Evolutionary conservation across 805 yeast genomes (phyloP).

Genomic region (Candida nanaspora): DNA sequence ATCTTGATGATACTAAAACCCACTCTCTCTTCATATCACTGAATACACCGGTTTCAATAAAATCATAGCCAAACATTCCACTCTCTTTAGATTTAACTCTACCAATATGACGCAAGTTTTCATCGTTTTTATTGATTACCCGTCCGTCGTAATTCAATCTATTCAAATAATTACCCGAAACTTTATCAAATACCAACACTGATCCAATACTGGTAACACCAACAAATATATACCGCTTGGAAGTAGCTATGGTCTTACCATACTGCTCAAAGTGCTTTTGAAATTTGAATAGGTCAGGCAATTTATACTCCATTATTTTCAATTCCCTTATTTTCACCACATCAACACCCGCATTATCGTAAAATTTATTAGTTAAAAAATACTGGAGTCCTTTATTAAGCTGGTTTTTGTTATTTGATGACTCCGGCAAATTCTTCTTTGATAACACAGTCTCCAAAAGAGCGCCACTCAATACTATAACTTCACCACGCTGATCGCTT

Average conservation of each 20-base stretch:
- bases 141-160: background rate
- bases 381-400: too few relatives aligned
- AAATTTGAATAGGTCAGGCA: conserved; percentile 14
- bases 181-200: conserved; percentile 29
- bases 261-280: conserved; percentile 32
- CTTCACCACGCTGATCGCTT: conserved; percentile 29
- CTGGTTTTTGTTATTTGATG: too few relatives aligned
- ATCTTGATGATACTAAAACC: conserved; percentile 23
- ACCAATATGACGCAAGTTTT: background rate
- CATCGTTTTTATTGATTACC: background rate
- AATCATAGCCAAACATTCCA: conserved; percentile 21
- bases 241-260: conserved; percentile 28
- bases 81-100: conserved; percentile 15
- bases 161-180: background rate
- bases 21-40: conserved; percentile 12
- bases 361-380: too few relatives aligned
- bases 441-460: too few relatives aligned
- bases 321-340: conserved; percentile 5
- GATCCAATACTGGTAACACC: conserved; percentile 31
- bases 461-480: conserved; percentile 26
- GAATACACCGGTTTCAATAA: conserved; percentile 16
- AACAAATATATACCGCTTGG: conserved; percentile 22
- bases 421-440: too few relatives aligned
- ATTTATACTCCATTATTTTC: conserved; percentile 2
- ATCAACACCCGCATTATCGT: background rate